Conservation (phyloP, 108 stramenopile genomes). For the Cyclotella distinguenda region DNA sequence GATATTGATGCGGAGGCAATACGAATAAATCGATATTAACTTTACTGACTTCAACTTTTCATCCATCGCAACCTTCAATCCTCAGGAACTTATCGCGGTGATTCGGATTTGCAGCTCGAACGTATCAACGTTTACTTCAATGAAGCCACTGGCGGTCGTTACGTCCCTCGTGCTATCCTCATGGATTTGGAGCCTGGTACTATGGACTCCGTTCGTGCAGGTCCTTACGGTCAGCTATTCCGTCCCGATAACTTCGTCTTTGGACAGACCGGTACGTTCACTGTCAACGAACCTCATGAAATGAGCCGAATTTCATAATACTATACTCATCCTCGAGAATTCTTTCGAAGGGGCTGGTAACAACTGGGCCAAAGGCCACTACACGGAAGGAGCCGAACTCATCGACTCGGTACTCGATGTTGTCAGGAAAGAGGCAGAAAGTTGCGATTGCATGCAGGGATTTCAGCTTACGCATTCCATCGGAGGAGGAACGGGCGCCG, state of each 20-base stretch:
- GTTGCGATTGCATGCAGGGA: conserved; percentile 83
- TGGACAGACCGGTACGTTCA: conserved; percentile 81
- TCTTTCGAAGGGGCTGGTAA: conserved; percentile 87
- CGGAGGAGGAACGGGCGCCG: conserved; percentile 85
- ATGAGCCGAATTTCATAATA: no score
- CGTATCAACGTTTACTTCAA: conserved; percentile 88
- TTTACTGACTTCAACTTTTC: conserved; percentile 84
- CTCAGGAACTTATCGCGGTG: conserved; percentile 56
- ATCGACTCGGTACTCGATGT: conserved; percentile 84
- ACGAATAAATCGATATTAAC: conserved; percentile 48
- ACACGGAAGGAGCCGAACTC: conserved; percentile 88
- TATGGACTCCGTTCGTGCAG: conserved; percentile 84
- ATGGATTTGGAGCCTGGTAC: conserved; percentile 83
- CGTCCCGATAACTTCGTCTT: conserved; percentile 88
- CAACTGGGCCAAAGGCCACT: conserved; percentile 92
- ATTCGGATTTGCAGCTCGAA: conserved; percentile 78
- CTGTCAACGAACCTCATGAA: no score
- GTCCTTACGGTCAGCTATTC: conserved; percentile 77
- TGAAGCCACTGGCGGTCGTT: conserved; percentile 75
- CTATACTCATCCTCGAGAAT: no score
- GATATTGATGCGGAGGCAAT: no score
- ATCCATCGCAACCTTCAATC: conserved; percentile 65
- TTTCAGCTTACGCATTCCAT: conserved; percentile 90
- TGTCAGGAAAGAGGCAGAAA: conserved; percentile 86
- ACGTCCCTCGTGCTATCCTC: conserved; percentile 81